Conservation (phyloP, 2,329 filamentous ascomycete genomes). For the Fusarium napiforme region DNA sequence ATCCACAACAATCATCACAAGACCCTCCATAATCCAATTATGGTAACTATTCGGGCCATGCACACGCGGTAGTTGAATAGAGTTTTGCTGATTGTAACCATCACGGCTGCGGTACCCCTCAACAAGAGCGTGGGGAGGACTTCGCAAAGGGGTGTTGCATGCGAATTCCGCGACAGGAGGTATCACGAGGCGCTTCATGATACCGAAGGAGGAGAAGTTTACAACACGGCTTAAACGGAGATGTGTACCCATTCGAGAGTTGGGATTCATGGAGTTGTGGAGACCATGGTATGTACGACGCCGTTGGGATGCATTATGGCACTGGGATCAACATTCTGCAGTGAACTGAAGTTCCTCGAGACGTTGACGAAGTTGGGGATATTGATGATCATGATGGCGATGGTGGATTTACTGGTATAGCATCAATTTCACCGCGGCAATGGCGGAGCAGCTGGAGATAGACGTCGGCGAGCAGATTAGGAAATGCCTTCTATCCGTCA, state of each 20-base stretch:
- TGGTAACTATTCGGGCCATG: neutral
- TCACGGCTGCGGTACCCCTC: no score
- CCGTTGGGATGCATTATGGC: neutral
- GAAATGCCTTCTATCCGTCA: neutral
- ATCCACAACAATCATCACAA: neutral
- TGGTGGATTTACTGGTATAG: no score
- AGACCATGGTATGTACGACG: neutral
- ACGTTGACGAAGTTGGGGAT: rapidly evolving
- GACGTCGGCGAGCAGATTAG: neutral
- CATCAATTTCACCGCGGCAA: neutral
- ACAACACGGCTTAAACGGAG: no score
- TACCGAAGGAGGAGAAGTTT: neutral
- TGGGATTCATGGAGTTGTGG: no score
- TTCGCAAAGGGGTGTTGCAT: neutral
- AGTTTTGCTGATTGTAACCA: neutral
- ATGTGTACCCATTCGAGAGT: neutral
- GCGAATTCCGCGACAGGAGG: neutral
- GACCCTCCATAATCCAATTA: neutral
- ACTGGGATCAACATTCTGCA: neutral
- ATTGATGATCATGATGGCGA: no score
- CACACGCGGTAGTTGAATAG: neutral
- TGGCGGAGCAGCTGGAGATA: neutral
- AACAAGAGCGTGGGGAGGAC: neutral
- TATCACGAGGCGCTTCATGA: neutral
- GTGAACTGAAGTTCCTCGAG: rapidly evolving